Conservation (phyloP, 1,139 yeast genomes). For the Hansenula anomala region DNA sequence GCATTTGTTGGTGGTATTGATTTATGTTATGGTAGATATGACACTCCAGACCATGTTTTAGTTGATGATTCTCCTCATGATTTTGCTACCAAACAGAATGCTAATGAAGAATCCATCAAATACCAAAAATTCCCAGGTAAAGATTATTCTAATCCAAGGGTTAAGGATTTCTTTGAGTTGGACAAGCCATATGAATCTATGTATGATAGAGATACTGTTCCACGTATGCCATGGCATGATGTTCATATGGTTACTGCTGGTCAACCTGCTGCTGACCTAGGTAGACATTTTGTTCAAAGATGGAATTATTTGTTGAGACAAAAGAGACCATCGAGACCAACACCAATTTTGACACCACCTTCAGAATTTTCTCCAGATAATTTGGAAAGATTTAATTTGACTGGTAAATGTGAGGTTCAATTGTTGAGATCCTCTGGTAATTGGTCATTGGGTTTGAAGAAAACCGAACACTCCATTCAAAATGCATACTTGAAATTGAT, state of each 20-base stretch:
- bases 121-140: constrained; percentile 92
- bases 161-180: constrained; percentile 75
- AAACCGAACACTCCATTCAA: constrained; percentile 87
- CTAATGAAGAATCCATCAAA: constrained; percentile 26
- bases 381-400: constrained; percentile 34
- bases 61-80: constrained; percentile 59
- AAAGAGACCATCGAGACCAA: constrained; percentile 88
- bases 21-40: constrained; percentile 91
- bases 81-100: constrained; percentile 24
- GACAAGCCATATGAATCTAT: constrained; percentile 88
- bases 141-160: constrained; percentile 94
- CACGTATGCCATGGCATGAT: constrained; percentile 99
- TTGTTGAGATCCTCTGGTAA: constrained; percentile 80
- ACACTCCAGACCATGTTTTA: constrained; percentile 92
- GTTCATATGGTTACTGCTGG: constrained; percentile 95
- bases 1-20: constrained; percentile 96
- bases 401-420: constrained; percentile 92
- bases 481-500: constrained; percentile 88
- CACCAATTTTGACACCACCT: constrained; percentile 91
- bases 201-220: constrained; percentile 77
- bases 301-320: constrained; percentile 95
- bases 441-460: constrained; percentile 88
- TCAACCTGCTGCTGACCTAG: constrained; percentile 89
- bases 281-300: constrained; percentile 93
- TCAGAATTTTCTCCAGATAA: constrained; percentile 78